Conservation (phyloP, 2,329 filamentous ascomycete genomes). For the Fusarium coffeatum region DNA sequence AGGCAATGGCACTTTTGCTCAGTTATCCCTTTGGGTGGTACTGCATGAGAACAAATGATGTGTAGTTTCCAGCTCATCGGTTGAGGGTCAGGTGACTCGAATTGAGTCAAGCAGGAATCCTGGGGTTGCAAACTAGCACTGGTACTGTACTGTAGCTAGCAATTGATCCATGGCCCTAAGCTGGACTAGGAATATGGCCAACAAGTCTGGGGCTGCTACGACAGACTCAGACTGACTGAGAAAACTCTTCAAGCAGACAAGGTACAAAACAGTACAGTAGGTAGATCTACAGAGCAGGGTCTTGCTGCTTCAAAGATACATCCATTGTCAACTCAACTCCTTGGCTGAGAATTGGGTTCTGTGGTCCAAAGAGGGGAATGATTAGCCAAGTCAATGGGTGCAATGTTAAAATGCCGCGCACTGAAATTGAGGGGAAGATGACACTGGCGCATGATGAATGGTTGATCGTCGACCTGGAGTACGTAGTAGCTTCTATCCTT, state of each 20-base stretch:
- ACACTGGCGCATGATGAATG: conserved; percentile 29
- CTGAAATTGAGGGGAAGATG: conserved; percentile 27
- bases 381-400: not conserved
- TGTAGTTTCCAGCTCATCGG: conserved; percentile 11
- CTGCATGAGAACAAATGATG: conserved; percentile 1
- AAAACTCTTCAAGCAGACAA: conserved; percentile 16
- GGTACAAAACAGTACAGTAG: not conserved
- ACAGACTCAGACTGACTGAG: not conserved
- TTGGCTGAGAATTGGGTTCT: conserved; percentile 7
- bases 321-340: not conserved
- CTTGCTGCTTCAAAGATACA: not conserved
- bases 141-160: not conserved
- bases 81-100: conserved; percentile 20
- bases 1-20: not conserved
- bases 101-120: conserved; percentile 8
- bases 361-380: conserved; percentile 27
- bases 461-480: conserved; percentile 4
- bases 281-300: not conserved
- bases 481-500: not conserved
- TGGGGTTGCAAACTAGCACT: conserved; percentile 2
- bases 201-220: not conserved
- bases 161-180: conserved; percentile 3
- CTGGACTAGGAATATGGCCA: conserved; percentile 4
- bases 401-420: conserved; percentile 26
- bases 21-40: conserved; percentile 1